These are phyloP conservation scores for Brassica carinata DNA, from an alignment of 345 rosid species.

Conservation along the genomic window DNA sequence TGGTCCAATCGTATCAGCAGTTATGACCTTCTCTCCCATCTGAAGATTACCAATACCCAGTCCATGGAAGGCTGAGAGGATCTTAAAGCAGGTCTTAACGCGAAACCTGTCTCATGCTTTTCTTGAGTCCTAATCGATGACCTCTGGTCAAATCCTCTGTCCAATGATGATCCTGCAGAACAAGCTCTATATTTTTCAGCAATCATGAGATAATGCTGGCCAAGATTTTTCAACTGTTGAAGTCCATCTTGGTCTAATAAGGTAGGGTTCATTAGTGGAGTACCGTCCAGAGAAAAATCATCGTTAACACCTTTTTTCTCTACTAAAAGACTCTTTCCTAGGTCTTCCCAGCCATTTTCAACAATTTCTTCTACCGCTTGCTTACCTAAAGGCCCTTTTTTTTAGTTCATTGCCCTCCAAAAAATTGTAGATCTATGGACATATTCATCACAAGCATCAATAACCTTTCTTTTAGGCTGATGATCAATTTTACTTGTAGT, in stretches of 20 bases:
- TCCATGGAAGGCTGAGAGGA: neutral
- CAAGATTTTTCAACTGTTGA: neutral
- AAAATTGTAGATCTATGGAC: neutral
- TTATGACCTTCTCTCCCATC: neutral
- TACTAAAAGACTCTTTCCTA: neutral
- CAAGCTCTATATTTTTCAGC: too few species aligned
- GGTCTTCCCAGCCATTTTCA: neutral
- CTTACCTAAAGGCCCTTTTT: neutral
- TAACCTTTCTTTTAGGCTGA: neutral
- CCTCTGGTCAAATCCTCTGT: conserved; percentile 5
- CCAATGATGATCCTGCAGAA: neutral
- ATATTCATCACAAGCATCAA: neutral
- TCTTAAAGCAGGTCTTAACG: too few species aligned
- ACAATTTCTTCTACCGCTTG: neutral
- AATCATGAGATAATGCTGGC: too few species aligned
- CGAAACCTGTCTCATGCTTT: neutral
- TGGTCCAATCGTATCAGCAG: neutral
- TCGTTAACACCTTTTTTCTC: neutral
- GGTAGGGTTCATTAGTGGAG: neutral
- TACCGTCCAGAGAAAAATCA: neutral
- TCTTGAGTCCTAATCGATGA: neutral
- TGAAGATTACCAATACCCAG: conserved; percentile 5
- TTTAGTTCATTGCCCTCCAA: neutral
- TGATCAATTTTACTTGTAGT: neutral
- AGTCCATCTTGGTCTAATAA: neutral